Evolutionary conservation across 352 stramenopile species (phyloP), one percentile per base, ranked within the genome.

Genomic region (Phytophthora multivora): DNA sequence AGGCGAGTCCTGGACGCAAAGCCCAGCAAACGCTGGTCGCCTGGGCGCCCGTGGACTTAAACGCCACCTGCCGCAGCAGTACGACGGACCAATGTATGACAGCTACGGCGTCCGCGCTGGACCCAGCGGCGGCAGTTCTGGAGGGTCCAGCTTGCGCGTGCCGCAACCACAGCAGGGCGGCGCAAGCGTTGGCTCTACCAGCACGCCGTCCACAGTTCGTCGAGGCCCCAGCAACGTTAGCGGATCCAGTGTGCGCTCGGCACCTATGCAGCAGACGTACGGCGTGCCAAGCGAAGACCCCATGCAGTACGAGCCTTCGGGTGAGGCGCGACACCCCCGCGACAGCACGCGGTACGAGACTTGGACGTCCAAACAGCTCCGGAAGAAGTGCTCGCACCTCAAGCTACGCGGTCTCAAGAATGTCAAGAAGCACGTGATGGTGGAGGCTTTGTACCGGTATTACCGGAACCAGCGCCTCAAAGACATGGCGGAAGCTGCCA

Each of bases 351-450:
- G 80, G 10, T 92, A 92, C 52, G 83, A 92, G 66, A 92, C 83
- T 16, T 92, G 83, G 83, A 92, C 83, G 3, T 90, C 80, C 15
- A 92, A 92, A 66, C 83, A 92, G 51, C 66, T 92, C 21, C 80
- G 83, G 8, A 92, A 90, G 55, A 92, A 92, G 47, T 92, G 83
- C 35, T 92, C 83, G 36, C 80, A 90, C 19, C 69, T 92, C 13
- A 92, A 92, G 54, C 75, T 92, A 25, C 83, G 83, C 28, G 83
- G 83, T 0, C 70, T 92, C 25, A 92, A 92, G 72, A 92, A 92
- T 57, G 83, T 92, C 18, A 92, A 92, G 68, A 92, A 92, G 68
- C 83, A 92, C 60, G 83, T 92, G 65, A 92, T 92, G 83, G 83
- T 92, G 25, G 83, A 92, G 47, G 83, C 83, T 30, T 38, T 92